These are phyloP conservation scores for Fusarium xylarioides DNA, from an alignment of 2,329 filamentous ascomycete species.

Conservation along the genomic window DNA sequence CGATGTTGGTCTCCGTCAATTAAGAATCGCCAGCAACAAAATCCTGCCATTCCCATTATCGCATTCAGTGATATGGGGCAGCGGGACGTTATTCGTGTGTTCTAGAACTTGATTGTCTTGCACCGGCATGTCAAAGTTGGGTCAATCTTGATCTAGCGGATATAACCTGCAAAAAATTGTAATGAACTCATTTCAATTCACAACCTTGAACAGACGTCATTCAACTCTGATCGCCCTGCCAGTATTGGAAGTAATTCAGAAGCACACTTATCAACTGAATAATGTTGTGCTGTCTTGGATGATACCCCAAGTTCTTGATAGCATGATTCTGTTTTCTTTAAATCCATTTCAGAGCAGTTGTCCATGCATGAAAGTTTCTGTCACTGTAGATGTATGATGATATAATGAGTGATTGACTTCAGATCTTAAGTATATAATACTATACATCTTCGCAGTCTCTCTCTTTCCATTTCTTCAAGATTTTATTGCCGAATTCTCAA, in stretches of 20 bases:
- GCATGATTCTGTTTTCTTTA: too few relatives aligned
- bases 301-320: not conserved
- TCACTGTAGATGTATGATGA: accelerated
- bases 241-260: too few relatives aligned
- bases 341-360: not conserved
- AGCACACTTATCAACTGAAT: too few relatives aligned
- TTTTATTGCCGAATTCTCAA: not conserved
- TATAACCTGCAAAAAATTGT: not conserved
- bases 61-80: accelerated
- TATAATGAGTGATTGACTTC: not conserved
- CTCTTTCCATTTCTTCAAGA: too few relatives aligned
- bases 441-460: not conserved
- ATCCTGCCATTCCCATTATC: not conserved
- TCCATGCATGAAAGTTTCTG: accelerated
- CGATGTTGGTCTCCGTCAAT: not conserved
- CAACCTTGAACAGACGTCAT: not conserved
- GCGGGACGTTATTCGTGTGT: not conserved
- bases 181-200: not conserved
- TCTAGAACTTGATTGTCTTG: not conserved
- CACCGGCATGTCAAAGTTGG: too few relatives aligned
- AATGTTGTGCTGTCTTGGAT: too few relatives aligned
- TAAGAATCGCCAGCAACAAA: too few relatives aligned
- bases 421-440: not conserved
- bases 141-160: not conserved
- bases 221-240: not conserved